Evolutionary conservation across 2,329 filamentous ascomycete species (phyloP), one percentile per base, ranked within the genome.

Genomic region (Colletotrichum orbiculare): DNA sequence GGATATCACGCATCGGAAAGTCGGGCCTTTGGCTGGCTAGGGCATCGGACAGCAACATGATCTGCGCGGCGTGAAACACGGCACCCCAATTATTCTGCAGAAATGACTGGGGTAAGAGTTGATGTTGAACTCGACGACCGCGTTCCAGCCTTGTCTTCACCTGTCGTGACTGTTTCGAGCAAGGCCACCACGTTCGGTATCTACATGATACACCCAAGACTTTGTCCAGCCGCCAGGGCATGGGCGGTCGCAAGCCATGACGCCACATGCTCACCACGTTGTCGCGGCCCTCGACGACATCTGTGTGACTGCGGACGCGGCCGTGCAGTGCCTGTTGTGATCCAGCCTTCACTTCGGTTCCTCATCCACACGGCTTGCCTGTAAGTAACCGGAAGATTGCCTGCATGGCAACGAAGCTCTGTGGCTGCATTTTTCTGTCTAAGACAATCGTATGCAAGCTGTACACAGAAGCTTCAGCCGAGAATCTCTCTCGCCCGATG

Each of bases 351-450:
- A 60, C 54, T 60, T 42, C 47, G 43, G 53, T 41, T 15, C 37
- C 34, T 59, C 60, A 33, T 41, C 34, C 41, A 54, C 17, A 54
- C 43, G 45, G 34, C 37, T 39, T 47, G 64, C 34, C 54, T 66
- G 60, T 66, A 60, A 50, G 64, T 66, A 66, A 65, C 60, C 54
- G 64, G 60, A 59, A 45, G 54, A 42, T 46, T 60, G 60, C 46
- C 48, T 64, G 25, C 52, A 39, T 53, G 43, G 53, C 54, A 64
- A 64, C 64, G 25, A 54, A 41, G 46, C 43, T 65, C 54, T 17
- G 54, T 53, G 50, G 59, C 64, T 45, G 50, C 54, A 45, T n/a
- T 48, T 50, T 54, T 15, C 48, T 58, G 66, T 52, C 66, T 63
- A 34, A 66, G 48, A 66, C 53, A 56, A 35, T 17, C n/a, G n/a